These are phyloP conservation scores for Linnemannia schmuckeri DNA, from an alignment of 192 early-diverging fungal species.

Conservation along the genomic window DNA sequence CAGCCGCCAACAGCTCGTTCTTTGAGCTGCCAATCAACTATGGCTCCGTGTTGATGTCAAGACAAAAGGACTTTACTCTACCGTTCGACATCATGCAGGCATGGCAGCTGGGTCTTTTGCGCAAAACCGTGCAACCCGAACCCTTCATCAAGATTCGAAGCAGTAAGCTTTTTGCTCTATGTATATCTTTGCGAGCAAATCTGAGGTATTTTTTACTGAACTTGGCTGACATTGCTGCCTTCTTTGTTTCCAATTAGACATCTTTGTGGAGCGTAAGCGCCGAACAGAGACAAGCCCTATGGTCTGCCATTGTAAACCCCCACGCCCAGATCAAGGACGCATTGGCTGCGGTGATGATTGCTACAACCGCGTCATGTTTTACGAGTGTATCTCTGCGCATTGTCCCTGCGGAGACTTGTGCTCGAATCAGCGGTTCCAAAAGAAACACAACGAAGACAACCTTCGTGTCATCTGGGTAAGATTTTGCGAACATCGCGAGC, in stretches of 20 bases:
- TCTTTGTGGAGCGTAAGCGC: constrained; percentile 82
- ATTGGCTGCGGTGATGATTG: constrained; percentile 79
- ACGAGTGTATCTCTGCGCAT: constrained; percentile 76
- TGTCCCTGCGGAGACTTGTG: constrained; percentile 80
- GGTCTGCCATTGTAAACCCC: constrained; percentile 72
- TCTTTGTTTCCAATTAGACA: constrained; percentile 62
- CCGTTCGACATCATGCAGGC: constrained; percentile 74
- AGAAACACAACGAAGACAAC: constrained; percentile 59
- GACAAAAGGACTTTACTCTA: constrained; percentile 71
- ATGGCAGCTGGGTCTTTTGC: constrained; percentile 53
- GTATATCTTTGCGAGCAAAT: neutral
- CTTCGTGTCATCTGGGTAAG: constrained; percentile 77
- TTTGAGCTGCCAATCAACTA: constrained; percentile 75
- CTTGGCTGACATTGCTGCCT: neutral
- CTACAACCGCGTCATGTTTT: constrained; percentile 81
- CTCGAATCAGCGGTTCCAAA: constrained; percentile 83
- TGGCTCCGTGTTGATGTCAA: constrained; percentile 67
- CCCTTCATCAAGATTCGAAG: constrained; percentile 67
- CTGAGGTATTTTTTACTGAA: constrained; percentile 2
- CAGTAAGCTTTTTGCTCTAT: constrained; percentile 57
- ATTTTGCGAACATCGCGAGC: neutral
- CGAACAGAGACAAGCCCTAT: constrained; percentile 60
- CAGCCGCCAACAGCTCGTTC: neutral
- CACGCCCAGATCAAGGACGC: constrained; percentile 65
- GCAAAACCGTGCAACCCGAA: constrained; percentile 52